phyloP scores from a whole-genome alignment of 192 early-diverging fungal genomes.

The Backusella australiensis region DNA sequence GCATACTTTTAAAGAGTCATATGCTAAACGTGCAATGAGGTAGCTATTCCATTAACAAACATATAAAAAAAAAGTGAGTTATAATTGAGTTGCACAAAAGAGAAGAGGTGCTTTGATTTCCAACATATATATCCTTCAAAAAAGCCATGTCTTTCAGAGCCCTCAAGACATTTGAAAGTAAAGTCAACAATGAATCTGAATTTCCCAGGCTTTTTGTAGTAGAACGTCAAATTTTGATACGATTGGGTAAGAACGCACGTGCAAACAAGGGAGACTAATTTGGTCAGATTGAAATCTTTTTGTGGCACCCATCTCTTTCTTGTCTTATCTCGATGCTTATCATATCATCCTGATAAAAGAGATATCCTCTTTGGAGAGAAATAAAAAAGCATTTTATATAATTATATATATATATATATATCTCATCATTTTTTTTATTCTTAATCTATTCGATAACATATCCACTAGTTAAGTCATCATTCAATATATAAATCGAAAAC shows the following conservation, averaged over 20 bases:
- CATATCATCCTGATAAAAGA: neutral
- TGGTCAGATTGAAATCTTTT: neutral
- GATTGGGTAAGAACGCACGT: neutral
- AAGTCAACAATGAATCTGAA: neutral
- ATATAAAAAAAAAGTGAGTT: neutral
- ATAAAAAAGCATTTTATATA: too few relatives aligned
- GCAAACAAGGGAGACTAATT: neutral
- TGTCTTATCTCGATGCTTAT: slow-evolving; percentile 3
- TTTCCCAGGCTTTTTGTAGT: neutral
- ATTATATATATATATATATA: too few relatives aligned
- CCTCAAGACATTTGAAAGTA: neutral
- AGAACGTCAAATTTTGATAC: neutral
- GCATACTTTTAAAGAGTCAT: neutral
- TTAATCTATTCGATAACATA: too few relatives aligned
- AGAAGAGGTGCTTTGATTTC: too few relatives aligned
- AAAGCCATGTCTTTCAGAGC: too few relatives aligned
- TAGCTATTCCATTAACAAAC: neutral
- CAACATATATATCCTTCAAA: too few relatives aligned
- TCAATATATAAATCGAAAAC: neutral
- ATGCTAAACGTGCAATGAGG: neutral
- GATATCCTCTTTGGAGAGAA: too few relatives aligned
- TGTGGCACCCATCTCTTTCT: neutral
- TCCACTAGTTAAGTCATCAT: too few relatives aligned
- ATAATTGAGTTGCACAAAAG: neutral
- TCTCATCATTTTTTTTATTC: too few relatives aligned